phyloP scores from a whole-genome alignment of 805 yeast species.

The Ogataea salicorniae region DNA sequence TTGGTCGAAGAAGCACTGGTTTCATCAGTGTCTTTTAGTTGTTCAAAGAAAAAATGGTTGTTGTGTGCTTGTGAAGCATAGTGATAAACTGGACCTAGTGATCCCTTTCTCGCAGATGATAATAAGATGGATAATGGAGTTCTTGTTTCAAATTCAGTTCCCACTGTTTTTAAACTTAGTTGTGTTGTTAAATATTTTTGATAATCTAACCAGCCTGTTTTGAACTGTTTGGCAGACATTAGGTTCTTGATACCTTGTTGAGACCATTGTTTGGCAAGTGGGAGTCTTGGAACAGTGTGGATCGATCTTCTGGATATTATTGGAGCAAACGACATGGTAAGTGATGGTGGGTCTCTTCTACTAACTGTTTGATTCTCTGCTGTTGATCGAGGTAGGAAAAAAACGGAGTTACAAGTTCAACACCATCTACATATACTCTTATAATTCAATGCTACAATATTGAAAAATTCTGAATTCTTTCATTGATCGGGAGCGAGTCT shows the following conservation, averaged over 20 bases:
- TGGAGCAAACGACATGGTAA: no score
- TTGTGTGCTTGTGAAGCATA: conserved; percentile 88
- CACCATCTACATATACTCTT: no score
- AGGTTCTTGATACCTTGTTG: conserved; percentile 57
- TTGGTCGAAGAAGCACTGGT: conserved; percentile 18
- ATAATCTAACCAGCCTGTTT: conserved; percentile 75
- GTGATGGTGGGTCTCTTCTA: no score
- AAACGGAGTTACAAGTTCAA: no score
- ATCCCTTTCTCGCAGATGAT: conserved; percentile 61
- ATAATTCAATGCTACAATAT: no score
- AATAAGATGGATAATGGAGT: conserved; percentile 66
- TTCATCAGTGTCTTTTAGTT: conserved; percentile 33
- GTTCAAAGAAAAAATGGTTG: conserved; percentile 83
- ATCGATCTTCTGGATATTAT: conserved; percentile 31
- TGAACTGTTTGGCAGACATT: conserved; percentile 60
- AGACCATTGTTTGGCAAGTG: conserved; percentile 34
- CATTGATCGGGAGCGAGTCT: no score
- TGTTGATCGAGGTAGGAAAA: no score
- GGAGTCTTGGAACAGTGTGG: conserved; percentile 61
- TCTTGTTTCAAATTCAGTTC: conserved; percentile 74
- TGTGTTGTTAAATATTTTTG: conserved; percentile 62
- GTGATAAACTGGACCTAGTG: conserved; percentile 70
- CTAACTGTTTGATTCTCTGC: no score
- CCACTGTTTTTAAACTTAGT: conserved; percentile 60
- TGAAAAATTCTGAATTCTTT: no score